Evolutionary conservation across 148 eudicot species (phyloP).

Genomic region (Tetragonia tetragonoides): DNA sequence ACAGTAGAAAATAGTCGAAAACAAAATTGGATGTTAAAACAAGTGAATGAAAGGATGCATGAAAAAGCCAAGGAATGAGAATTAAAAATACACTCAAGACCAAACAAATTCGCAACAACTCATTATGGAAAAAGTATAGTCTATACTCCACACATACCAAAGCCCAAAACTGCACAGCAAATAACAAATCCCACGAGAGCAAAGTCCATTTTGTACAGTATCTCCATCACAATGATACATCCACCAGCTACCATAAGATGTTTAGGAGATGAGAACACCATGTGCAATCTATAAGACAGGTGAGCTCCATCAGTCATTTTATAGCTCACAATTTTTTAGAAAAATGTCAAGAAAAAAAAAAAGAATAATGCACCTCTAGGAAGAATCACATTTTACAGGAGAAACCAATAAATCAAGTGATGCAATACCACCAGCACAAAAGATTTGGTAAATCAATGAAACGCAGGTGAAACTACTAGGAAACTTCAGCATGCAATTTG

Average conservation of each 20-base stretch:
- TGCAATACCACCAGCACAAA: background rate
- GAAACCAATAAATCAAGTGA: background rate
- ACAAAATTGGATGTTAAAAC: too few relatives aligned
- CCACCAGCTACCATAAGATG: conserved; percentile 89
- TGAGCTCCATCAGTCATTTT: conserved; percentile 13
- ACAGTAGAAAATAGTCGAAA: too few relatives aligned
- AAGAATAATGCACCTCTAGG: background rate
- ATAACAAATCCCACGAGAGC: conserved; percentile 74
- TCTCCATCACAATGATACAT: conserved; percentile 80
- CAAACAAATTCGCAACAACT: background rate
- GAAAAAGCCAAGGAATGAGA: too few relatives aligned
- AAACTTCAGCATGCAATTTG: background rate
- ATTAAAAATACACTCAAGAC: too few relatives aligned
- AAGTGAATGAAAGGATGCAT: too few relatives aligned
- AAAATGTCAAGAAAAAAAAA: background rate
- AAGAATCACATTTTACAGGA: background rate
- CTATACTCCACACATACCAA: conserved; percentile 50
- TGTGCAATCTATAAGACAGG: conserved; percentile 60
- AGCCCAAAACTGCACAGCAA: conserved; percentile 72
- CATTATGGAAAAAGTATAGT: background rate
- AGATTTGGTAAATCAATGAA: background rate
- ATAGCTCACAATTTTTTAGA: background rate
- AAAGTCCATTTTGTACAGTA: conserved; percentile 80
- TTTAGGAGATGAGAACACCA: conserved; percentile 91
- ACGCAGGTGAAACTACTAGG: background rate